Base-by-base conservation (phyloP, 257 asterid species). In the Leptodermis oblonga region DNA sequence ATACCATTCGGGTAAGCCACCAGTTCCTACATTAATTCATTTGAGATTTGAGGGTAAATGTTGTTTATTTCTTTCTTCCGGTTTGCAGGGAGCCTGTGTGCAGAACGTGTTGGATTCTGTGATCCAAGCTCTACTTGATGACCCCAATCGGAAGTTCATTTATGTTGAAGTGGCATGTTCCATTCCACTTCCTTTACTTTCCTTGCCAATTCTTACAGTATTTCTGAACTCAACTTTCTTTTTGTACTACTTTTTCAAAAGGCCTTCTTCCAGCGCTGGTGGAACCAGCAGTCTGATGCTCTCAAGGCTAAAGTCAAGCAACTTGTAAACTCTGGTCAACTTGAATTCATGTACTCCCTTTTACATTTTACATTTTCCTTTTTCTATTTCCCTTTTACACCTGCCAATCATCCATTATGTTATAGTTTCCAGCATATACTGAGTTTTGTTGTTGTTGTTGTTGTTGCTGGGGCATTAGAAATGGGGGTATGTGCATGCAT, bases 401-500 rank as follows among this genome's bases (percentile, higher is more conserved):
- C 49, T 43, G 4, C 14, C 49, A 2, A 43, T 43, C 49, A 43
- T 43, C 14, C 49, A 43, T 36, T 18, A n/a, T n/a, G n/a, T n/a
- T n/a, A n/a, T n/a, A n/a, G n/a, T n/a, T n/a, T n/a, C n/a, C n/a
- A n/a, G n/a, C n/a, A n/a, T 13, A 17, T 2, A 22, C 18, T 51
- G 43, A 39, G 43, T 39, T 39, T 39, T 10, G n/a, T n/a, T n/a
- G n/a, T n/a, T n/a, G n/a, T n/a, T n/a, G n/a, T 10, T 10, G 43
- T 39, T 4, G 43, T 66, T 37, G 5, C 53, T 65, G 5, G 63
- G 58, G 31, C 17, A 11, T 76, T 78, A 89, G 96, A 82, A 89
- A 89, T 69, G 96, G 96, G 65, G 96, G 88, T 26, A 86, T 86
- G 92, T 89, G 96, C 72, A 89, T 89, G 96, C 96, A 89, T 75